Evolutionary conservation across 768 basidiomycete species (phyloP), one percentile per base, ranked within the genome.

Genomic region (Tricholoma bakamatsutake): DNA sequence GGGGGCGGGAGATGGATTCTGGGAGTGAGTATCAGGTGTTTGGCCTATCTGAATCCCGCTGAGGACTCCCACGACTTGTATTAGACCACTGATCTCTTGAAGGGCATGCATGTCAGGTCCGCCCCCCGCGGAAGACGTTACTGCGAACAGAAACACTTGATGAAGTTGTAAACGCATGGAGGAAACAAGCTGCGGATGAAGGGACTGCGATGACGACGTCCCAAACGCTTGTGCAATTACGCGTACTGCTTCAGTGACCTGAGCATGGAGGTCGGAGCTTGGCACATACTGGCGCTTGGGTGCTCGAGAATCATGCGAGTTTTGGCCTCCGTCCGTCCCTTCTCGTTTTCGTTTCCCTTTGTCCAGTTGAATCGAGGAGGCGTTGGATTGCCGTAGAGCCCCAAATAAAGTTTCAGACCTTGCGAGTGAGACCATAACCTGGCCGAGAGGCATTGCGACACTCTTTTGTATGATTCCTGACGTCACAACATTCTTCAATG

Each of bases 51-150:
- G 87, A 42, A 89, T 84, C 1, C 85, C 87, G 58, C 84, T 88
- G 56, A 92, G 79, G 33, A 91, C 85, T 17, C 88, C 88, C 43
- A 92, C 78, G 59, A 90, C 87, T 62, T 91, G 89, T 55, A 91
- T 87, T 52, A 92, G 76, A n/a, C 87, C 87, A 42, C 84, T 81
- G 39, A 91, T 80, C 67, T 92, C 89, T 65, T 88, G 87, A 1
- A 91, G 70, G 0, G 76, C 73, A 54, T 80, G 78, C 72, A 79
- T 81, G 51, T 79, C 78, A 48, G 69, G 71, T 30, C 80, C 83
- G 27, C 76, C 77, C 27, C 72, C 69, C 5, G 80, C 69, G 11
- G 83, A 83, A 34, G 84, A 87, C 10, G 87, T 90, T 56, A 89
- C 83, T 1, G 85, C 81, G 65, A 91, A 92, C 28, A 90, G 74